Evolutionary conservation across 306 rosid genomes (phyloP), one percentile per base, ranked within the genome.

Genomic region (Crataegus laevigata): DNA sequence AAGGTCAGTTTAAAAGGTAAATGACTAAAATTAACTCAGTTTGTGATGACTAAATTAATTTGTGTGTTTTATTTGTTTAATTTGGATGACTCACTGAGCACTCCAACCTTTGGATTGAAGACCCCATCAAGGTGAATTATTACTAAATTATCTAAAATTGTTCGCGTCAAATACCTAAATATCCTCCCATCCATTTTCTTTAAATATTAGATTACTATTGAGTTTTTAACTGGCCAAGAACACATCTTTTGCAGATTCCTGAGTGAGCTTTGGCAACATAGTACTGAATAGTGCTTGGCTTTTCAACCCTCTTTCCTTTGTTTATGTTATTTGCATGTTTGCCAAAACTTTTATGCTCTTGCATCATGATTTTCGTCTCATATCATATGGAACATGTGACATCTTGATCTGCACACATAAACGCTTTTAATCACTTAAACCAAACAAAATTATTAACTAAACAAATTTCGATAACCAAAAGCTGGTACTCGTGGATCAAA

Each of bases 31-130:
- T 47, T 72, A 32, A 76, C 71, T 79, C 54, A 78, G 78, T 75
- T 64, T 70, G 77, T 74, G 69, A 82, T 73, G 55, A 77, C 73
- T 71, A 71, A 80, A 73, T 75, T 72, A 78, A 75, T 72, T 24
- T 59, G n/a, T 17, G 68, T 17, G 68, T 63, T 30, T 40, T 40
- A 54, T n/a, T 22, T 10, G 4, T 75, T 43, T 71, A 72, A 68
- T 50, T 77, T 68, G 52, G 83, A 81, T 87, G 97, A 89, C 90
- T 87, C 97, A 85, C 69, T 36, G 22, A 66, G 76, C 94, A 91
- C 92, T 87, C 11, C 72, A 82, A 43, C 77, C 29, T 80, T 85
- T 75, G 78, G 76, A 55, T n/a, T 55, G 24, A 10, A 22, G 13
- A 55, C 61, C 80, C 85, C 83, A 73, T 76, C 66, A 66, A 66